Conservation (phyloP, 352 stramenopile genomes). For the Lagenidium sp. region DNA sequence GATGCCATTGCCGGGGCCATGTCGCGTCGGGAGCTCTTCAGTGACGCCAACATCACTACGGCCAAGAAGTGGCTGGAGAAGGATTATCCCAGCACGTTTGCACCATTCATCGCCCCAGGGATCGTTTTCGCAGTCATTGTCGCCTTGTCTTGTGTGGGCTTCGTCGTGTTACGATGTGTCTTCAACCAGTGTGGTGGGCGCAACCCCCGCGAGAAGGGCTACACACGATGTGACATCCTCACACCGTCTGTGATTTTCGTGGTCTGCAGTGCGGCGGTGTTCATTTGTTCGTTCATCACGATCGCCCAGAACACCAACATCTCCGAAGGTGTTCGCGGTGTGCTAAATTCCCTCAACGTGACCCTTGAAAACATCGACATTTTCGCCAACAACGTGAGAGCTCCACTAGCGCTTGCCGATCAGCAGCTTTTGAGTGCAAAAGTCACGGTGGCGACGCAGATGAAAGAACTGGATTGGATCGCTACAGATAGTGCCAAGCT, state of each 20-base stretch:
- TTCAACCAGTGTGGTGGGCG: conserved; percentile 77
- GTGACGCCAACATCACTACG: conserved; percentile 32
- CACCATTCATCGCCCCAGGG: conserved; percentile 53
- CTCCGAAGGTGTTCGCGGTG: conserved; percentile 44
- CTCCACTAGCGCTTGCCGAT: conserved; percentile 30
- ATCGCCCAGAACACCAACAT: conserved; percentile 76
- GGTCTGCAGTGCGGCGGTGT: conserved; percentile 58
- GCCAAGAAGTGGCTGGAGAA: conserved; percentile 57
- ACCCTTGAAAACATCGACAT: conserved; percentile 74
- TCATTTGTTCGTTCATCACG: conserved; percentile 72
- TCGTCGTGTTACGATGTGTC: conserved; percentile 61
- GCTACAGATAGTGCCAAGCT: conserved; percentile 33
- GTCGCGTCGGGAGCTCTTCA: conserved; percentile 45
- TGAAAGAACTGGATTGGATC: conserved; percentile 48
- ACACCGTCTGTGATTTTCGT: conserved; percentile 53
- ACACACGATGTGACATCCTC: conserved; percentile 71
- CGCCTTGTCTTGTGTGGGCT: conserved; percentile 37
- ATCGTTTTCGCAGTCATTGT: conserved; percentile 69
- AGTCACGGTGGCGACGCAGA: conserved; percentile 22
- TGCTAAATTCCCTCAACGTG: conserved; percentile 59
- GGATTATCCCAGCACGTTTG: conserved; percentile 60
- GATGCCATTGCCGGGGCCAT: conserved; percentile 30
- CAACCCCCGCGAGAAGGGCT: conserved; percentile 66
- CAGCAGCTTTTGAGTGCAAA: conserved; percentile 33
- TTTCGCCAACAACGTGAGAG: conserved; percentile 51